phyloP scores from a whole-genome alignment of 305 asterid genomes.

The Fraxinus nigra region DNA sequence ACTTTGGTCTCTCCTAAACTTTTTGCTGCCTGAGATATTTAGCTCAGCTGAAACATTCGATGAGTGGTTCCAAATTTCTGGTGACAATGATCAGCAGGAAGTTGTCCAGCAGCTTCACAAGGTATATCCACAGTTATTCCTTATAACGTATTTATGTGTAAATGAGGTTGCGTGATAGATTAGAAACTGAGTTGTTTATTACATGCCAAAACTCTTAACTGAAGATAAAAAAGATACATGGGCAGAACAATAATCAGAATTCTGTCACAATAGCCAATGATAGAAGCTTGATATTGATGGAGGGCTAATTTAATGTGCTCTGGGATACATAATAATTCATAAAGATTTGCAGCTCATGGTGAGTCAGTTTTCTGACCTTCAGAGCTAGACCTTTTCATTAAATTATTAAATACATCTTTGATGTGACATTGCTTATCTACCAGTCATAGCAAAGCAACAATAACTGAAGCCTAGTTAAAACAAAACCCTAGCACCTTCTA shows the following conservation, averaged over 20 bases:
- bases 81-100: slow-evolving; percentile 97
- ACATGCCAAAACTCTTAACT: neutral
- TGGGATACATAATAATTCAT: neutral
- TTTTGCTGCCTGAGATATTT: slow-evolving; percentile 94
- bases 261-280: neutral
- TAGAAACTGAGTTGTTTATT: neutral
- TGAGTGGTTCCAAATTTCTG: slow-evolving; percentile 99
- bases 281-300: neutral
- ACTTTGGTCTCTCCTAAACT: slow-evolving; percentile 96
- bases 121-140: slow-evolving; percentile 36
- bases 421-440: neutral
- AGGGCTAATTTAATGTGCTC: neutral
- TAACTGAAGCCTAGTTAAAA: neutral
- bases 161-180: neutral
- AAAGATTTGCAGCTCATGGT: neutral
- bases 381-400: neutral
- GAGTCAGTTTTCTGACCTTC: neutral
- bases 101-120: slow-evolving; percentile 99
- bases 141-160: slow-evolving; percentile 2
- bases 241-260: neutral
- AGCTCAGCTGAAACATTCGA: slow-evolving; percentile 99
- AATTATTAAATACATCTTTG: neutral
- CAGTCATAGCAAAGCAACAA: neutral
- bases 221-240: neutral
- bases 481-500: neutral